Percentiles rank a stretch among this genome's conserved stretches.
These are phyloP conservation scores for Daldinia bambusicola DNA, from an alignment of 495 filamentous ascomycete species.

Conservation along the genomic window DNA sequence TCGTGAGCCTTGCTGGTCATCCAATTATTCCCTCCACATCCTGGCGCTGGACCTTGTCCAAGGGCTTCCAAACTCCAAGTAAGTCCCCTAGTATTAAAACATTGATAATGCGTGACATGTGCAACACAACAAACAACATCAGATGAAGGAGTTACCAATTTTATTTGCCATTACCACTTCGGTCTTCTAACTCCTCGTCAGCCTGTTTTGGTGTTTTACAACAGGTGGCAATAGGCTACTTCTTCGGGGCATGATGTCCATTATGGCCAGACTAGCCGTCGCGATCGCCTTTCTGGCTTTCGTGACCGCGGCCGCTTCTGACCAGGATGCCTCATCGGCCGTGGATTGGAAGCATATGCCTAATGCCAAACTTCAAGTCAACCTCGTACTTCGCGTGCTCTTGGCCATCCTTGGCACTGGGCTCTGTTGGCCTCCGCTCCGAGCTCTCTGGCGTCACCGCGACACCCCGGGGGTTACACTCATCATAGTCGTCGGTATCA, in stretches of 20 bases:
- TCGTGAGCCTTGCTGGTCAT: not conserved
- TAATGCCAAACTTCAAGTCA: not conserved
- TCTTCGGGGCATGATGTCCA: not conserved
- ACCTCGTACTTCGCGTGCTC: slow-evolving; percentile 54
- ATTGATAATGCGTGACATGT: not conserved
- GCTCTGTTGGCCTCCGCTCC: slow-evolving; percentile 65
- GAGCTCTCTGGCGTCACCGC: slow-evolving; percentile 66
- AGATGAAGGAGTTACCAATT: not conserved
- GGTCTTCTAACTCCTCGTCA: not conserved
- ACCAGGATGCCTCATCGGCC: not conserved
- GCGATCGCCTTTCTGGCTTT: slow-evolving; percentile 2
- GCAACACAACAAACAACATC: not conserved
- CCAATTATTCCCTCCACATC: not conserved
- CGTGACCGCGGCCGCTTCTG: not conserved
- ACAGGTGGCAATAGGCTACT: not conserved
- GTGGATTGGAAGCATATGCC: not conserved
- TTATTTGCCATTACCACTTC: not conserved
- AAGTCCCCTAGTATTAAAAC: not conserved
- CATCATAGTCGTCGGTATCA: slow-evolving; percentile 69
- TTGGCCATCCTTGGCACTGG: slow-evolving; percentile 67
- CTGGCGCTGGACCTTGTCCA: not conserved
- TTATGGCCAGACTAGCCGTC: not conserved
- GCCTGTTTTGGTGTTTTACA: not conserved
- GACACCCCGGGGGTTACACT: slow-evolving; percentile 72
- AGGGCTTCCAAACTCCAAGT: not conserved